Evolutionary conservation across 352 stramenopile species (phyloP), one percentile per base, ranked within the genome.

Genomic region (Pythium scleroteichum): DNA sequence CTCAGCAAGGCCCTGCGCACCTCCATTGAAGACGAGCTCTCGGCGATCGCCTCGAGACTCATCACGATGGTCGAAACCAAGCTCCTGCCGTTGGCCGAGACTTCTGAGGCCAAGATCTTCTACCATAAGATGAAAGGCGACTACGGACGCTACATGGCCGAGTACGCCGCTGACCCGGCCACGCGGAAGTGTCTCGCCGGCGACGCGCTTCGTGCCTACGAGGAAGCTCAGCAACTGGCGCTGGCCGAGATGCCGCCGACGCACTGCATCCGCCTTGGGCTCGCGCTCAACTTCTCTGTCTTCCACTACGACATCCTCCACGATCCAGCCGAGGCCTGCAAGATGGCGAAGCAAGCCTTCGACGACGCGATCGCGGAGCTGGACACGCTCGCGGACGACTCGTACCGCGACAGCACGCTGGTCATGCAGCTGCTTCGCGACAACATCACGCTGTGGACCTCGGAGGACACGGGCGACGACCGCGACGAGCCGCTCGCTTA

Each of bases 61-160:
- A 83, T 97, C 16, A 67, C 68, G 39, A 95, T 98, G 63, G 97
- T 98, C 51, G 86, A 97, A 57, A 78, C 95, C 20, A 80, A 83
- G 52, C 75, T 98, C 29, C 97, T 98, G 65, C 90, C 90, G 52
- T 93, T 96, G 69, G 91, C 79, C 17, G 85, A 82, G 17, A 89
- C 79, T 13, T 79, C 94, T 49, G 95, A 98, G 68, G 88, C 85
- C 64, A 95, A 97, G 79, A 92, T 98, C 19, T 98, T 98, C 69
- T 98, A 98, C 82, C 95, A 96, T 81, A 98, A 98, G 86, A 98
- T 98, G 94, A 97, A 96, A 75, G 53, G 53, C n/a, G 53, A 68
- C 40, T 68, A 69, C 35, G 22, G 29, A 1, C 62, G 57, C 23
- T 69, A 65, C 29, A 49, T 65, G 48, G 54, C 54, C 41, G 57